Evolutionary conservation across 768 basidiomycete genomes (phyloP).

Genomic region (Lentinula sp.): DNA sequence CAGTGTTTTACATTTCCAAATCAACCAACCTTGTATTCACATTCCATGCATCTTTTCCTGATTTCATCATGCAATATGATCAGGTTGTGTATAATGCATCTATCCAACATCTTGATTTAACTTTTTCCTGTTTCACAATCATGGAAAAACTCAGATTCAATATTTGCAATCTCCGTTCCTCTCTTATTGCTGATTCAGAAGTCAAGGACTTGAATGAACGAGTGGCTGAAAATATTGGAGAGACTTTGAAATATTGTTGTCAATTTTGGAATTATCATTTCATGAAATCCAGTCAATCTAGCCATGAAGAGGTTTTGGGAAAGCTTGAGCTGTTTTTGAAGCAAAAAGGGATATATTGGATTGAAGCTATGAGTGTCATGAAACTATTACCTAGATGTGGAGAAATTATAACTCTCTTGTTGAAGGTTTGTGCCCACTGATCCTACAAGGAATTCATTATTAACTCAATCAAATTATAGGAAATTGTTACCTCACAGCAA

Average conservation of each 20-base stretch:
- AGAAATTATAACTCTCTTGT: background rate
- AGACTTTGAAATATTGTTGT: constrained; percentile 2
- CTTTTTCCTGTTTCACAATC: background rate
- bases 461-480: background rate
- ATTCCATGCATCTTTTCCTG: constrained; percentile 3
- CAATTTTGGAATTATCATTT: background rate
- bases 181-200: background rate
- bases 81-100: background rate
- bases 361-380: constrained; percentile 5
- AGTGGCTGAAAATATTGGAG: background rate
- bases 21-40: background rate
- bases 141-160: constrained; percentile 5
- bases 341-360: constrained; percentile 2
- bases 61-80: background rate
- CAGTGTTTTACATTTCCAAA: background rate
- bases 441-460: background rate
- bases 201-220: background rate
- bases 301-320: background rate
- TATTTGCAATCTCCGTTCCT: constrained; percentile 6
- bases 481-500: background rate
- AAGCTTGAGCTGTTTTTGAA: background rate
- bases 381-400: background rate
- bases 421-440: no score
- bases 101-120: background rate
- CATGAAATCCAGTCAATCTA: background rate